Conservation (phyloP, 805 yeast species). For the Suhomyces prunicola region DNA sequence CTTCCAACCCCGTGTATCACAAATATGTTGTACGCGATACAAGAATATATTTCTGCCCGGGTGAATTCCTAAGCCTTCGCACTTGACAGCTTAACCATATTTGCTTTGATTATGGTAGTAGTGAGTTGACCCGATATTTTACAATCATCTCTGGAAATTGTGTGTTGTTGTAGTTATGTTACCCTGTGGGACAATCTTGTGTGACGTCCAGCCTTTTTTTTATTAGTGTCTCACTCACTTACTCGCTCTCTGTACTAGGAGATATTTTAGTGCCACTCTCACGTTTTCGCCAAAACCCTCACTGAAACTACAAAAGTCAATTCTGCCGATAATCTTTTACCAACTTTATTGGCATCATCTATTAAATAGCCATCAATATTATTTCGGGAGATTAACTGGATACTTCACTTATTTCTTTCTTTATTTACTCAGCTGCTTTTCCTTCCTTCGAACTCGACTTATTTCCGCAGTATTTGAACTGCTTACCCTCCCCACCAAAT, state of each 20-base stretch:
- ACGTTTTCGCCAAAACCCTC: conserved; percentile 2
- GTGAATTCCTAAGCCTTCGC: background rate
- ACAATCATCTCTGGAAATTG: background rate
- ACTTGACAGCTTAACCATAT: background rate
- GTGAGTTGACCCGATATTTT: background rate
- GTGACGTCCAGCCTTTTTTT: background rate
- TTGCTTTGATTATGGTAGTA: background rate
- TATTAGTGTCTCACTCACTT: background rate
- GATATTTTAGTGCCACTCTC: background rate
- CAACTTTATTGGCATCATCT: background rate
- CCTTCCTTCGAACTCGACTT: background rate
- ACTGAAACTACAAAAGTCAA: background rate
- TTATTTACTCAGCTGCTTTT: background rate
- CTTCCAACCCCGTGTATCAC: background rate
- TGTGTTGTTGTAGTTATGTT: background rate
- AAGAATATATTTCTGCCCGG: background rate
- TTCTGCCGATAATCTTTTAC: background rate
- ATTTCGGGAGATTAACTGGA: background rate
- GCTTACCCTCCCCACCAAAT: background rate
- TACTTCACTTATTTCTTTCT: conserved; percentile 1
- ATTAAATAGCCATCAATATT: background rate
- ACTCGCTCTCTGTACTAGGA: background rate
- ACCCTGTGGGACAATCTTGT: background rate
- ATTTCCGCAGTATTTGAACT: background rate
- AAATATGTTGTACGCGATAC: background rate